Base-by-base conservation (phyloP, 1,284 basidiomycete genomes). In the Hemileia vastatrix region DNA sequence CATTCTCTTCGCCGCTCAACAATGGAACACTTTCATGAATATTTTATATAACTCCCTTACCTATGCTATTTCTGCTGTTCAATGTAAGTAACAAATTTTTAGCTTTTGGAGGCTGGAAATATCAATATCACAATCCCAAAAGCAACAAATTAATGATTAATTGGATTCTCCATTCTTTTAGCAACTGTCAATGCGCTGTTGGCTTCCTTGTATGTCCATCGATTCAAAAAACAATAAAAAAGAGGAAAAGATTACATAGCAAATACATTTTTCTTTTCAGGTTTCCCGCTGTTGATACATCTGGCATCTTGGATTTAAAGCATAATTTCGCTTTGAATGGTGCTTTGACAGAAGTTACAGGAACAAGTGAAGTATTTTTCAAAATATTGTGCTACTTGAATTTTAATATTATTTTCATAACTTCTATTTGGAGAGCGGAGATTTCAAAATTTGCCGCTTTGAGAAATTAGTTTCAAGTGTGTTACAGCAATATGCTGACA, bases 1-100 rank as follows among this genome's bases (percentile, higher is more conserved):
- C 21, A 48, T 57, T 18, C 31, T 57, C 24, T 57, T 49, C 36
- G 55, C 55, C 9, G 1, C 45, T n/a, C 55, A 57, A 57, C 55
- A 57, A 49, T 57, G 55, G 55, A 57, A 57, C 31, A 18, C 45
- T 1, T 27, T 45, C n/a, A 48, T 32, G 11, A 57, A 57, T 31
- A 57, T 57, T 6, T 31, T 48, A 36, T 57, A 9, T 31, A 48
- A 47, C 24, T 23, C 55, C n/a, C 36, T 43, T 27, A 44, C 21
- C 11, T 57, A 32, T n/a, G 45, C 55, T 1, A 32, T 49, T 32
- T 47, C 43, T 36, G 24, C 36, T 33, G 55, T 57, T 15, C 21
- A 36, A 57, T 31, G 55, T 57, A 32, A 18, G 23, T 2, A n/a
- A n/a, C n/a, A n/a, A n/a, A n/a, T 23, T 3, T 44, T n/a, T 6